Evolutionary conservation across 73 alveolate species (phyloP), one percentile per base, ranked within the genome.

Genomic region (Tetrahymena borealis): DNA sequence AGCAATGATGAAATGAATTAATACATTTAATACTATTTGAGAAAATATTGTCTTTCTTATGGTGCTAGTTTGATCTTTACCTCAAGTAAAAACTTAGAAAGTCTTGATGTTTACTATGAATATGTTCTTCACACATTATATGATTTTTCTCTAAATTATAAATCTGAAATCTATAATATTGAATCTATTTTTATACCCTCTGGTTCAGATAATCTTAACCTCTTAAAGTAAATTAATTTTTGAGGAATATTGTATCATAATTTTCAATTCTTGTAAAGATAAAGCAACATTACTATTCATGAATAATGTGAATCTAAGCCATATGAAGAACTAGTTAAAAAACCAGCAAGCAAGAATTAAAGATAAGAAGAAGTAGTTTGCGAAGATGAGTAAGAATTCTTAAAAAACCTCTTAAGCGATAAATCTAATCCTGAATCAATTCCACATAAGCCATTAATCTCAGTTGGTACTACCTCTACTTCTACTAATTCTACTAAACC

Each of bases 31-130:
- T 93, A 31, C 79, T 39, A 90, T 90, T 93, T 93, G 39, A 78
- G 95, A 60, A 33, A 79, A 41, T 93, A 78, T 93, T 93, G 95
- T 40, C 93, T 93, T 41, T 39, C 78, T 78, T 93, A 93, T 93
- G 93, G 93, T 39, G 95, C 95, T 38, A 85, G 93, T 39, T 85
- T 93, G 20, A 37, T 93, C 11, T 93, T 93, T 24, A 93, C 93
- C 32, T 93, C 95, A 20, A 92, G 77, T 24, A 93, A 93, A 31
- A 40, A 78, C 38, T 79, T 40, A 37, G 78, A 41, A 41, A 93
- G 91, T 77, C 35, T 93, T 7, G 35, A 93, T 35, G 31, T 93
- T 33, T 60, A 79, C 40, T 93, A 93, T 33, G 91, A 93, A 15
- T 93, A 93, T 85, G 60, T 93, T 32, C 78, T 93, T 36, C 93